Percentiles rank a stretch among this genome's conserved stretches.
phyloP scores from a whole-genome alignment of 2,329 filamentous ascomycete species.

The Scedosporium aurantiacum region DNA sequence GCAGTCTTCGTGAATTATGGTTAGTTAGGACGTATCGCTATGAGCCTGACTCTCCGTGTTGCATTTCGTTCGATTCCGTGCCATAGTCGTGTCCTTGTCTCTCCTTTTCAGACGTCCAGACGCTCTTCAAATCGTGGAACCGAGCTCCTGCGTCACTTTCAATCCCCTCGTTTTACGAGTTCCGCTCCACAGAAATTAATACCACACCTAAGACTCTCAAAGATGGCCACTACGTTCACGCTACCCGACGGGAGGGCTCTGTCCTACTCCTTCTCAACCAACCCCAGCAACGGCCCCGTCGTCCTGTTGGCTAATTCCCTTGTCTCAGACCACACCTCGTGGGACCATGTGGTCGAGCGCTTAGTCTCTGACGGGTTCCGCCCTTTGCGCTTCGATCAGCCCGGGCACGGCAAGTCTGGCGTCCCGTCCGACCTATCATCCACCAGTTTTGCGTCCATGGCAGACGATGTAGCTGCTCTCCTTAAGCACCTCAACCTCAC shows the following conservation, averaged over 20 bases:
- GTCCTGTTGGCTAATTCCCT: constrained; percentile 30
- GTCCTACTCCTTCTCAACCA: constrained; percentile 19
- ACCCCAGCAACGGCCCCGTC: constrained; percentile 16
- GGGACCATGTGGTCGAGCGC: constrained; percentile 26
- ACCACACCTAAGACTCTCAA: background rate
- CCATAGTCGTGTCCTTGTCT: no score
- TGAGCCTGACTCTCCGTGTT: no score
- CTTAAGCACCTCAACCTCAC: constrained; percentile 20
- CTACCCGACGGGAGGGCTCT: constrained; percentile 18
- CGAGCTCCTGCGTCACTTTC: no score
- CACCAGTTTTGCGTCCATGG: constrained; percentile 27
- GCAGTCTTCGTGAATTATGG: no score
- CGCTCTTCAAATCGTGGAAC: no score
- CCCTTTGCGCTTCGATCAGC: constrained; percentile 32
- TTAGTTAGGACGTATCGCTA: no score
- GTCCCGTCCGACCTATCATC: constrained; percentile 20
- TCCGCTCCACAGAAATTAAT: background rate
- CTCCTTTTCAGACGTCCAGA: no score
- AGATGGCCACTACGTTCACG: background rate
- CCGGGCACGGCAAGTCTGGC: constrained; percentile 29
- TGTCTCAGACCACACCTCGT: constrained; percentile 22
- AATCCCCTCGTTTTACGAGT: no score
- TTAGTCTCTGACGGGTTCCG: constrained; percentile 25
- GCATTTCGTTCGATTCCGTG: no score
- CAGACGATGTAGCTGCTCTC: constrained; percentile 24